phyloP scores from a whole-genome alignment of 1,284 basidiomycete species.

The Lentinus polychrous region DNA sequence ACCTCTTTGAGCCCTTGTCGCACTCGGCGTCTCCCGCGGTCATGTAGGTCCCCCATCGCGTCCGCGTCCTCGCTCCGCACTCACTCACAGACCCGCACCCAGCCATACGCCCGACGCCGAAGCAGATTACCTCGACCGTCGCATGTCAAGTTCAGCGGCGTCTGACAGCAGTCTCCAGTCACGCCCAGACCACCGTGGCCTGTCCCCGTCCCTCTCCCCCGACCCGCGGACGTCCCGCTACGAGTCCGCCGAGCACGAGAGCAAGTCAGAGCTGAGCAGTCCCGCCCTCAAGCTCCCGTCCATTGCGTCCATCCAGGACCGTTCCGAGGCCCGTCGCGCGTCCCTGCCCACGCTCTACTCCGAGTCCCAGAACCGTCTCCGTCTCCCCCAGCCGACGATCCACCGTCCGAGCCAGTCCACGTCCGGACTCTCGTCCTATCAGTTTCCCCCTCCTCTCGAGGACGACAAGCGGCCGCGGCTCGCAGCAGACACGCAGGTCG shows the following conservation, averaged over 20 bases:
- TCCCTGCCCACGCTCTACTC: constrained; percentile 56
- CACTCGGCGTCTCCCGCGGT: constrained; percentile 41
- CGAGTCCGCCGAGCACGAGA: constrained; percentile 19
- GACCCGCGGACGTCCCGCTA: constrained; percentile 40
- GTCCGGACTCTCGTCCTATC: constrained; percentile 49
- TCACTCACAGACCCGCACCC: constrained; percentile 17
- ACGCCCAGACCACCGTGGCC: constrained; percentile 48
- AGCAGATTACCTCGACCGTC: constrained; percentile 29
- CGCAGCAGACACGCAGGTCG: constrained; percentile 45
- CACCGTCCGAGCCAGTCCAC: constrained; percentile 42
- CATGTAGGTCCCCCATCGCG: constrained; percentile 30
- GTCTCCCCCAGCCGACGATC: constrained; percentile 28
- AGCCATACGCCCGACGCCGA: constrained; percentile 31
- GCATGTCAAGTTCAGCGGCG: constrained; percentile 33
- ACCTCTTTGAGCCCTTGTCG: constrained; percentile 39
- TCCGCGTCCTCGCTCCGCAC: constrained; percentile 13
- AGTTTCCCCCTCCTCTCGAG: constrained; percentile 43
- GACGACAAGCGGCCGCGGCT: constrained; percentile 41
- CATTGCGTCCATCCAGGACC: constrained; percentile 62
- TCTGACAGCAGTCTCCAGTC: constrained; percentile 57
- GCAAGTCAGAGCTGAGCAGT: constrained; percentile 33
- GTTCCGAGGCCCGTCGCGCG: constrained; percentile 48
- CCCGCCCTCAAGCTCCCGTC: constrained; percentile 65
- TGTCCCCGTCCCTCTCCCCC: constrained; percentile 46
- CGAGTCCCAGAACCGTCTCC: constrained; percentile 32